Conservation (phyloP, 208 protist species). For the Leishmania major region DNA sequence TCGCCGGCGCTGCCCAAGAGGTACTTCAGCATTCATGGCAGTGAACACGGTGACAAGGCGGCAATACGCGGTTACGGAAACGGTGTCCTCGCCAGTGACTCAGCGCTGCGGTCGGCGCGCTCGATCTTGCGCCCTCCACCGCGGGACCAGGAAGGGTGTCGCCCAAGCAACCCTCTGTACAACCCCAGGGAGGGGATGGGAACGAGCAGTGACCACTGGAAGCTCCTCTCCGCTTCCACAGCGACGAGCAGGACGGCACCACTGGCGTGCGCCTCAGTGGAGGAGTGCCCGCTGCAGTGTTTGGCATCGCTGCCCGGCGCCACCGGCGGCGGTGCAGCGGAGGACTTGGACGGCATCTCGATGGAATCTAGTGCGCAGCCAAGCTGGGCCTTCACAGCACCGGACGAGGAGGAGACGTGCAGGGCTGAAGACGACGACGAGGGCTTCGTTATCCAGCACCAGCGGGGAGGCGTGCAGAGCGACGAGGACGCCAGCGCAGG, state of each 20-base stretch:
- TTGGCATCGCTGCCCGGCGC: background rate
- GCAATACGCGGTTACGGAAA: background rate
- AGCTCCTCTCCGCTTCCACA: background rate
- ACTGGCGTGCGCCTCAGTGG: background rate
- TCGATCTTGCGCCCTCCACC: background rate
- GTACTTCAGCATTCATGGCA: background rate
- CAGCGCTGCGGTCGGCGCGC: background rate
- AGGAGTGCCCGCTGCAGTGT: background rate
- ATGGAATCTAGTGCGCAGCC: slow-evolving; percentile 5
- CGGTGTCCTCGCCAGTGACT: background rate
- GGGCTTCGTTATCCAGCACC: background rate
- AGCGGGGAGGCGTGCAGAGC: background rate
- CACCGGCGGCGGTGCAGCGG: background rate
- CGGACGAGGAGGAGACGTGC: background rate
- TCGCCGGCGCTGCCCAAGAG: slow-evolving; percentile 14
- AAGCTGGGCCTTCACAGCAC: background rate
- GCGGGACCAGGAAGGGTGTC: background rate
- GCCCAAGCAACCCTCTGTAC: background rate
- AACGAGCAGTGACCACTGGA: background rate
- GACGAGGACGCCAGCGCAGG: background rate
- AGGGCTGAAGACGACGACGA: background rate
- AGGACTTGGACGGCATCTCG: slow-evolving; percentile 18
- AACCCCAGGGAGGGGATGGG: background rate
- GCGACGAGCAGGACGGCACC: background rate
- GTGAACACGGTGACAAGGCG: background rate